A percentile compares a stretch with the other conserved stretches of the same genome.
Evolutionary conservation across 306 rosid genomes (phyloP).

Genomic region (Pyrus bretschneideri): DNA sequence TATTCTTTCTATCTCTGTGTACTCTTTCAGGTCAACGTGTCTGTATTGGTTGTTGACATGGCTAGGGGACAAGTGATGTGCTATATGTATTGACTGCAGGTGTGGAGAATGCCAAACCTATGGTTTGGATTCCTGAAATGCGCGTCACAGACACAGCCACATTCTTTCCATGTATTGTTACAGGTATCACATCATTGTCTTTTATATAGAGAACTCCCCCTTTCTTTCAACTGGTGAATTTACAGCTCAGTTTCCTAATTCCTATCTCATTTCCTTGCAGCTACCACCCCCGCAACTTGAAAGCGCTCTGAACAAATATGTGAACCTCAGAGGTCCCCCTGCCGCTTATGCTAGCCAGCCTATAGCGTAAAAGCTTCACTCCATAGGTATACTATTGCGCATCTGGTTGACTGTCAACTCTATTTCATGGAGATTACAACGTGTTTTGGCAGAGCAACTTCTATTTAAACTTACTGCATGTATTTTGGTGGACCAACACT

Average conservation of each 20-base stretch:
- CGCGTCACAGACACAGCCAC: constrained; percentile 92
- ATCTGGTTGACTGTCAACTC: not conserved
- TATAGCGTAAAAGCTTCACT: constrained; percentile 57
- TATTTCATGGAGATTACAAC: not conserved
- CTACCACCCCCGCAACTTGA: constrained; percentile 87
- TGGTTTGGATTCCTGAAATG: constrained; percentile 99
- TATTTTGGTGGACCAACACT: constrained; percentile 56
- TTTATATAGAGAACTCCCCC: not conserved
- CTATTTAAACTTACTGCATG: not conserved
- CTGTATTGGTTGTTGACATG: not conserved
- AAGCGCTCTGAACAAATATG: constrained; percentile 73
- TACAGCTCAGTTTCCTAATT: not conserved
- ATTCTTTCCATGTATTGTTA: constrained; percentile 78
- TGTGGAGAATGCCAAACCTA: constrained; percentile 96
- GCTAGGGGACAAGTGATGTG: constrained; percentile 19
- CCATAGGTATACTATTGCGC: constrained; percentile 47
- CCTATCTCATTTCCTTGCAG: constrained; percentile 37
- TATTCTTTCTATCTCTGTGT: too few species aligned
- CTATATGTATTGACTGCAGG: constrained; percentile 41
- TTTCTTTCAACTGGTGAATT: not conserved
- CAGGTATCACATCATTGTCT: constrained; percentile 49
- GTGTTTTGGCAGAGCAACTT: too few species aligned
- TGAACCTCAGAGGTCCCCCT: constrained; percentile 63
- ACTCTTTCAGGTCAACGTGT: not conserved
- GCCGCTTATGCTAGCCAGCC: constrained; percentile 80